phyloP scores from a whole-genome alignment of 306 rosid genomes.

The Prunus campanulata region DNA sequence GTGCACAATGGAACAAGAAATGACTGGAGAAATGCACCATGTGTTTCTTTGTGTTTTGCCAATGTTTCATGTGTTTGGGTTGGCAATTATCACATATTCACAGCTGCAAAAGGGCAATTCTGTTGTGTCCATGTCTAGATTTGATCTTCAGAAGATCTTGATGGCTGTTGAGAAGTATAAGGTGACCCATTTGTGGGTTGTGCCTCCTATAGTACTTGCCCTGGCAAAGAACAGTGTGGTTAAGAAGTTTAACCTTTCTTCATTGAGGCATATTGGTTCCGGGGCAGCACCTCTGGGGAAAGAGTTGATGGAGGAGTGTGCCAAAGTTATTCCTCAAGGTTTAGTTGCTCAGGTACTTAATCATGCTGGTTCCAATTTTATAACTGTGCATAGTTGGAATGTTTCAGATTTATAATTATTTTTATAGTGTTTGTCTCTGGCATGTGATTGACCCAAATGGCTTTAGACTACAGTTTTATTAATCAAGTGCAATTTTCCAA shows the following conservation, averaged over 20 bases:
- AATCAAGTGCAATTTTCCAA: neutral
- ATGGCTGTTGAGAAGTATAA: slow-evolving; percentile 51
- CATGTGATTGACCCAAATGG: neutral
- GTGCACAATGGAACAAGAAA: slow-evolving; percentile 58
- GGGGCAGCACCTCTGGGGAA: slow-evolving; percentile 94
- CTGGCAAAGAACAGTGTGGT: slow-evolving; percentile 62
- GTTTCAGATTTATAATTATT: neutral
- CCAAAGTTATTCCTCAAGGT: slow-evolving; percentile 45
- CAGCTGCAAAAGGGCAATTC: slow-evolving; percentile 59
- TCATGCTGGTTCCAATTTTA: neutral
- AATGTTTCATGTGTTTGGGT: slow-evolving; percentile 83
- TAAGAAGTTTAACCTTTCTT: slow-evolving; percentile 55
- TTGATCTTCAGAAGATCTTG: slow-evolving; percentile 52
- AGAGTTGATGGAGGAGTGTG: slow-evolving; percentile 75
- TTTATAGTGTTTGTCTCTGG: neutral
- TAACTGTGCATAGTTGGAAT: neutral
- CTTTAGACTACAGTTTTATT: neutral
- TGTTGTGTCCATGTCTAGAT: slow-evolving; percentile 49
- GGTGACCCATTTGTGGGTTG: slow-evolving; percentile 71
- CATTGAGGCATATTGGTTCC: slow-evolving; percentile 57
- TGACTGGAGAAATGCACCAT: slow-evolving; percentile 25
- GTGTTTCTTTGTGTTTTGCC: slow-evolving; percentile 73
- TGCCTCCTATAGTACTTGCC: slow-evolving; percentile 79
- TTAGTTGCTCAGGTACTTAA: slow-evolving; percentile 50
- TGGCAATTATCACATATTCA: slow-evolving; percentile 44